Conservation (phyloP, 495 filamentous ascomycete species). For the Lindgomyces ingoldianus region DNA sequence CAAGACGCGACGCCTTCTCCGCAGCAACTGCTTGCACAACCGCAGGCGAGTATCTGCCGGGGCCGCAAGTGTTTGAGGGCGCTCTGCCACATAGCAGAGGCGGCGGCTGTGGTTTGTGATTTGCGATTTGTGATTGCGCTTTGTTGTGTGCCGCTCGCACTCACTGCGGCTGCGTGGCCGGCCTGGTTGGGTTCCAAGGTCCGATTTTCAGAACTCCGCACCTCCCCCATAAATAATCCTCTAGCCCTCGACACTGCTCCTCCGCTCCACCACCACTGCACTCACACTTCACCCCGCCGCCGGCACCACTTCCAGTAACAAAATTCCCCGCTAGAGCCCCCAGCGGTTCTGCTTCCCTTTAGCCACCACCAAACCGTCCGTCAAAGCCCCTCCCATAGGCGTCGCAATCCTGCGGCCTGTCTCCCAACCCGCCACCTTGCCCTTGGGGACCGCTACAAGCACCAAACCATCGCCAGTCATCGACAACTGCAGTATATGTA, state of each 20-base stretch:
- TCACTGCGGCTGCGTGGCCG: not conserved
- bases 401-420: constrained; percentile 25
- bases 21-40: no score
- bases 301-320: not conserved
- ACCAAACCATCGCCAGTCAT: constrained; percentile 28
- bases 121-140: not conserved
- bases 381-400: not conserved
- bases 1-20: no score
- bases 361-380: constrained; percentile 3
- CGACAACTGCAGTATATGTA: constrained; percentile 69
- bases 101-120: not conserved
- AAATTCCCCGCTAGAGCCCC: not conserved
- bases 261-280: constrained; percentile 5
- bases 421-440: constrained; percentile 30
- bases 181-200: not conserved
- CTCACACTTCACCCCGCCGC: not conserved
- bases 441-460: constrained; percentile 26
- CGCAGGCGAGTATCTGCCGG: no score
- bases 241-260: not conserved
- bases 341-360: not conserved
- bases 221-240: not conserved
- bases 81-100: not conserved
- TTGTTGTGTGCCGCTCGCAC: not conserved
- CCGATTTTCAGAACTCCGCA: constrained; percentile 1
- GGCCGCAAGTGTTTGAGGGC: constrained; percentile 3